phyloP scores from a whole-genome alignment of 2,329 filamentous ascomycete species.

The Xylariaceae sp. region DNA sequence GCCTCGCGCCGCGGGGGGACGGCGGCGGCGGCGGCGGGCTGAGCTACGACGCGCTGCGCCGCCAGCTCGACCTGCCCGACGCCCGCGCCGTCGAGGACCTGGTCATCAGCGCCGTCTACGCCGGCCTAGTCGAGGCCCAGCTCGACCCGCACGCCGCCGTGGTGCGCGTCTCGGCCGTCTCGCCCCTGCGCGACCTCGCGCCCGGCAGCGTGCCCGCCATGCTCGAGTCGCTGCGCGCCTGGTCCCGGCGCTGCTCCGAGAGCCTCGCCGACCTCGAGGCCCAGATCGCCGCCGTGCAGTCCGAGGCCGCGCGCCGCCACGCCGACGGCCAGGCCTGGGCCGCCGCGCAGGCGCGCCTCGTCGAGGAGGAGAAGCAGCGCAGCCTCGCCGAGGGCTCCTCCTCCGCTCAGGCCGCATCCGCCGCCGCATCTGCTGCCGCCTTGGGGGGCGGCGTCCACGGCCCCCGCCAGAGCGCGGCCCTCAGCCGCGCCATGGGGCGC shows the following conservation, averaged over 20 bases:
- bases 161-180: constrained; percentile 72
- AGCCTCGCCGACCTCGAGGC: constrained; percentile 69
- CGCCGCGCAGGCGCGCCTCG: constrained; percentile 38
- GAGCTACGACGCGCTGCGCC: constrained; percentile 63
- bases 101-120: constrained; percentile 81
- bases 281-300: constrained; percentile 62
- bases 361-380: constrained; percentile 35
- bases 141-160: constrained; percentile 70
- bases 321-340: constrained; percentile 41
- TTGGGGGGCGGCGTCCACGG: constrained; percentile 13
- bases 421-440: too few species aligned
- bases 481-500: constrained; percentile 18
- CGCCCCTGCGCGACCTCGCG: constrained; percentile 77
- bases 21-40: constrained; percentile 59
- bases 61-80: constrained; percentile 57
- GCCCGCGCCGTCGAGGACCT: constrained; percentile 72
- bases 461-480: constrained; percentile 17
- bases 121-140: constrained; percentile 71
- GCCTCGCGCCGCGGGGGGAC: too few species aligned
- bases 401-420: too few species aligned
- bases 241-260: constrained; percentile 69
- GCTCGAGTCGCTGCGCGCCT: constrained; percentile 59
- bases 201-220: constrained; percentile 65
- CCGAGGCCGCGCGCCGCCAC: constrained; percentile 46
- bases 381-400: constrained; percentile 7